Conservation (phyloP, 2,329 filamentous ascomycete species). For the Aspergillus ruber region DNA sequence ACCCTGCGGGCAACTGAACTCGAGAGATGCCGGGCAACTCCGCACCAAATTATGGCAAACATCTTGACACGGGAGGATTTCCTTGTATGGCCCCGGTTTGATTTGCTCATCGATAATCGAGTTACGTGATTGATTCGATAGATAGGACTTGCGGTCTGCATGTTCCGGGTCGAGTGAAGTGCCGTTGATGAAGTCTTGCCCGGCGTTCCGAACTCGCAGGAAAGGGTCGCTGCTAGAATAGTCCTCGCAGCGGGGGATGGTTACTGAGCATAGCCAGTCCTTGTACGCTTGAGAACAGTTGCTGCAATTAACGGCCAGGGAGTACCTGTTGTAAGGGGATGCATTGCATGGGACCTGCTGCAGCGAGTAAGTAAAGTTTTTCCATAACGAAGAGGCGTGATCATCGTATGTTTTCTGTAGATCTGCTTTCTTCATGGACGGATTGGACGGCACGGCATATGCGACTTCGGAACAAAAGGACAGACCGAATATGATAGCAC, state of each 20-base stretch:
- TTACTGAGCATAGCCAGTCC: conserved; percentile 88
- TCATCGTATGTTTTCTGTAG: conserved; percentile 72
- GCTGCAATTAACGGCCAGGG: conserved; percentile 66
- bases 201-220: conserved; percentile 66
- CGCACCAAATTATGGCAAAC: conserved; percentile 81
- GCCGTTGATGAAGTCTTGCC: conserved; percentile 65
- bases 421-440: conserved; percentile 53
- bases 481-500: background rate
- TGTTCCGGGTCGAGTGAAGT: conserved; percentile 42
- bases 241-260: conserved; percentile 87
- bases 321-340: conserved; percentile 66
- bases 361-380: conserved; percentile 73
- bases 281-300: conserved; percentile 81
- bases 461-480: conserved; percentile 53
- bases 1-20: conserved; percentile 65
- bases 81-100: conserved; percentile 83
- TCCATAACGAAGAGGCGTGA: conserved; percentile 62
- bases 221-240: conserved; percentile 54
- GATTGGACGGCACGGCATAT: conserved; percentile 83
- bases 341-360: conserved; percentile 82
- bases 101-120: conserved; percentile 64
- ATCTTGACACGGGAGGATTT: conserved; percentile 81
- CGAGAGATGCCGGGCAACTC: conserved; percentile 70
- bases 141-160: conserved; percentile 29
- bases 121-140: conserved; percentile 59